A percentile compares a stretch with the other conserved stretches of the same genome.
phyloP scores from a whole-genome alignment of 176 grass and related monocot genomes.

The Tillandsia fasciculata region DNA sequence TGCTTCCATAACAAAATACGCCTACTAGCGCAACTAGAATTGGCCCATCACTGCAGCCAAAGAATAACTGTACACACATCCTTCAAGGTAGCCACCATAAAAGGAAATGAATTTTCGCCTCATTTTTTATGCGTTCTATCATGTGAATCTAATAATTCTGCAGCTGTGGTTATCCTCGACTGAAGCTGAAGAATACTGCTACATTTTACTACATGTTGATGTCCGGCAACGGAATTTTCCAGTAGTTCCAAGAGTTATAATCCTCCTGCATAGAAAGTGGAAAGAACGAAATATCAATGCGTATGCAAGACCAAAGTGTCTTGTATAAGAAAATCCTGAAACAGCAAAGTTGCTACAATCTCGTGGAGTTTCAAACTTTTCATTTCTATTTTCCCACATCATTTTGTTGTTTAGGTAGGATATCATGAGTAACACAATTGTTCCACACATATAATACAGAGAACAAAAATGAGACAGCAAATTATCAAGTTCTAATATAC shows the following conservation, averaged over 20 bases:
- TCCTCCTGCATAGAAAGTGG: conserved; percentile 48
- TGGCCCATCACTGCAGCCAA: no score
- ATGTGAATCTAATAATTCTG: conserved; percentile 15
- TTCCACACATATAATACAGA: conserved; percentile 15
- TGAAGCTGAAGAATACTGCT: conserved; percentile 24
- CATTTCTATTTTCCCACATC: no score
- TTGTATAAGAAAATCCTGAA: neutral
- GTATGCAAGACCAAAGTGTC: neutral
- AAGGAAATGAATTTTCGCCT: conserved; percentile 2
- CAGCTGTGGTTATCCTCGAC: conserved; percentile 20
- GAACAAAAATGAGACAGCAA: conserved; percentile 3
- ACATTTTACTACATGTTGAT: conserved; percentile 41
- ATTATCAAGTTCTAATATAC: conserved; percentile 5
- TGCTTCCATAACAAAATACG: no score
- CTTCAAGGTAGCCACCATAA: neutral
- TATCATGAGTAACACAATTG: no score
- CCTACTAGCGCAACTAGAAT: no score
- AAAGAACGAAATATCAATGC: conserved; percentile 19
- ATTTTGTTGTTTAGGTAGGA: no score
- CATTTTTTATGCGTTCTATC: neutral
- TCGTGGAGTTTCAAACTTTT: no score
- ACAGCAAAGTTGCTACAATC: no score
- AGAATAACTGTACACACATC: conserved; percentile 13
- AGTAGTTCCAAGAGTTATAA: conserved; percentile 78
- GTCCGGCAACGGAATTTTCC: conserved; percentile 52